Conservation (phyloP, 495 filamentous ascomycete genomes). For the Aspergillus panamensis region DNA sequence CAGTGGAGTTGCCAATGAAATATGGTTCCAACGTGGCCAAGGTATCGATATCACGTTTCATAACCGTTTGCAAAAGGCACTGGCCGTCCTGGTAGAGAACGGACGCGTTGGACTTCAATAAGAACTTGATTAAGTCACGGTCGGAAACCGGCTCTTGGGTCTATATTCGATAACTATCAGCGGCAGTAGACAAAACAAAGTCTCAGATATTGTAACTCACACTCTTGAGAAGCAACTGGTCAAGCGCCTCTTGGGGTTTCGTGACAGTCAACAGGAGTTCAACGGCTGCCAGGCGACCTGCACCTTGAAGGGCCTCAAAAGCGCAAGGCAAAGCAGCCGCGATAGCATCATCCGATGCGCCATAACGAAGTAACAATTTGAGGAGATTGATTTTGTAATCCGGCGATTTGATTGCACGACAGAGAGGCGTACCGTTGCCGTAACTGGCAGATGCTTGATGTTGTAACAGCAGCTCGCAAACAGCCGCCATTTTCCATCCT, state of each 20-base stretch:
- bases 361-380: constrained; percentile 4
- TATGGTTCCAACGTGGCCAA: constrained; percentile 6
- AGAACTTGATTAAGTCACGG: neutral
- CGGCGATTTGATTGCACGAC: constrained; percentile 4
- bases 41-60: constrained; percentile 9
- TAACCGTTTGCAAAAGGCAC: constrained; percentile 11
- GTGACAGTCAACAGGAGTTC: constrained; percentile 5
- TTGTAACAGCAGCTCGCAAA: constrained; percentile 9
- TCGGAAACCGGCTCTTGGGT: constrained; percentile 6
- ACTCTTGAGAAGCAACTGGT: constrained; percentile 9
- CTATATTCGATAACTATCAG: neutral
- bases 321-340: constrained; percentile 4
- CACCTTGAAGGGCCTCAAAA: constrained; percentile 5
- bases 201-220: neutral
- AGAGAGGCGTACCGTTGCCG: constrained; percentile 3
- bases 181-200: neutral
- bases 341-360: constrained; percentile 3
- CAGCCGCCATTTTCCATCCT: constrained; percentile 9
- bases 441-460: constrained; percentile 8
- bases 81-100: constrained; percentile 11
- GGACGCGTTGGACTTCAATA: constrained; percentile 6
- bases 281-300: neutral
- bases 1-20: neutral
- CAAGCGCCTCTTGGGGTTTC: constrained; percentile 5
- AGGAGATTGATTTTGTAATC: constrained; percentile 2